These are phyloP conservation scores for Plectranthus barbatus DNA, from an alignment of 257 asterid genomes.

Conservation along the genomic window DNA sequence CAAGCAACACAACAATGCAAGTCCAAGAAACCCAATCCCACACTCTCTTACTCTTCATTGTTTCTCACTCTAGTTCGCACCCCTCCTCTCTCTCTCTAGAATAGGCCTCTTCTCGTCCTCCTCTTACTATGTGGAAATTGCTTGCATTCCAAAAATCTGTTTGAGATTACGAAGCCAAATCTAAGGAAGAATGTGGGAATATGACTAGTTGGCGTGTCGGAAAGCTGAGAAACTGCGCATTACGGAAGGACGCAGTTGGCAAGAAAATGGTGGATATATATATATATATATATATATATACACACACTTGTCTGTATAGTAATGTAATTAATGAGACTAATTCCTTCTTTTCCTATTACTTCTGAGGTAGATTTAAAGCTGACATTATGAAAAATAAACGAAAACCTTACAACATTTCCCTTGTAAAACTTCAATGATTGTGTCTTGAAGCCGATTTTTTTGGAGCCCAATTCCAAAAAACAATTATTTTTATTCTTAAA, in stretches of 20 bases:
- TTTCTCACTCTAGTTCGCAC: conserved; percentile 7
- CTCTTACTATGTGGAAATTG: conserved; percentile 6
- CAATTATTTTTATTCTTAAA: too few relatives aligned
- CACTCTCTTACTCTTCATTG: conserved; percentile 29
- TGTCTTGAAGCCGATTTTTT: too few relatives aligned
- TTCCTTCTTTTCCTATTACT: neutral
- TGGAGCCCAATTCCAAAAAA: too few relatives aligned
- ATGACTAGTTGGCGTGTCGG: conserved; percentile 18
- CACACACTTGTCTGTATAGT: conserved; percentile 11
- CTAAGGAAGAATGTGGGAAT: conserved; percentile 19
- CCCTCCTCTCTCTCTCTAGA: conserved; percentile 16
- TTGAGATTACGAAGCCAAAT: conserved; percentile 20
- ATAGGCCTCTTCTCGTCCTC: neutral
- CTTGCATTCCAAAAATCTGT: conserved; percentile 7
- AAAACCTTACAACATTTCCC: too few relatives aligned
- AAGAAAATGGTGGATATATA: conserved; percentile 9
- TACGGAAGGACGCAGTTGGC: conserved; percentile 18
- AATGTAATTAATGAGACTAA: conserved; percentile 11
- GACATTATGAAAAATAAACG: neutral
- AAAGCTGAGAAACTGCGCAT: conserved; percentile 22
- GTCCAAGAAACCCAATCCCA: conserved; percentile 39
- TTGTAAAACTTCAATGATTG: too few relatives aligned
- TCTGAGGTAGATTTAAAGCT: neutral
- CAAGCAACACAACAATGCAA: conserved; percentile 34
- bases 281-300: conserved; percentile 9